Conservation (phyloP, 331 rosid species). For the Acacia concinna region DNA sequence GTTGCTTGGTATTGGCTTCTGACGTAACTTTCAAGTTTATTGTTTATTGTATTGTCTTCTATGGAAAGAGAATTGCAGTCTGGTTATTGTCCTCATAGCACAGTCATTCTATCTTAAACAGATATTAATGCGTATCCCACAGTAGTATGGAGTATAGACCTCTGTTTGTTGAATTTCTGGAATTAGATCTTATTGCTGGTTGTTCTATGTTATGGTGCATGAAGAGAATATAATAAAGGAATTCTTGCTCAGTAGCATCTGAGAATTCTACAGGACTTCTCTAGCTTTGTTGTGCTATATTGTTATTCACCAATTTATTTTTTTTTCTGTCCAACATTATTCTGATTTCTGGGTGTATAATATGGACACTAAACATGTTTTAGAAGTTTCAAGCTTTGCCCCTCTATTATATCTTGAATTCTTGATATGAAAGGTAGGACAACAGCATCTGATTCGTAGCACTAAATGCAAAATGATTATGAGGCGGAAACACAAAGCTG, state of each 20-base stretch:
- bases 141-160: not conserved
- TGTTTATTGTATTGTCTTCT: slow-evolving; percentile 13
- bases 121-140: slow-evolving; percentile 31
- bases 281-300: not conserved
- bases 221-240: not conserved
- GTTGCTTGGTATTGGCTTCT: slow-evolving; percentile 26
- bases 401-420: not conserved
- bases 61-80: slow-evolving; percentile 17
- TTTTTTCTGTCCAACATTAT: not conserved
- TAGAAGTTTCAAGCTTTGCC: not conserved
- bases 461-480: not conserved
- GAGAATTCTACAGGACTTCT: not conserved
- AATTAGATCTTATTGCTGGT: not conserved
- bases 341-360: not conserved
- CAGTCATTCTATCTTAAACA: slow-evolving; percentile 38
- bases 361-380: not conserved
- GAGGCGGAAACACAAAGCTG: not conserved
- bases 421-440: not conserved
- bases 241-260: slow-evolving; percentile 3
- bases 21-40: slow-evolving; percentile 15
- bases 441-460: not conserved
- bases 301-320: not conserved
- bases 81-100: slow-evolving; percentile 33
- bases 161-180: slow-evolving; percentile 8
- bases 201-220: slow-evolving; percentile 6